Evolutionary conservation across 176 grass and related monocot species (phyloP), one percentile per base, ranked within the genome.

Genomic region (Phoenix dactylifera): DNA sequence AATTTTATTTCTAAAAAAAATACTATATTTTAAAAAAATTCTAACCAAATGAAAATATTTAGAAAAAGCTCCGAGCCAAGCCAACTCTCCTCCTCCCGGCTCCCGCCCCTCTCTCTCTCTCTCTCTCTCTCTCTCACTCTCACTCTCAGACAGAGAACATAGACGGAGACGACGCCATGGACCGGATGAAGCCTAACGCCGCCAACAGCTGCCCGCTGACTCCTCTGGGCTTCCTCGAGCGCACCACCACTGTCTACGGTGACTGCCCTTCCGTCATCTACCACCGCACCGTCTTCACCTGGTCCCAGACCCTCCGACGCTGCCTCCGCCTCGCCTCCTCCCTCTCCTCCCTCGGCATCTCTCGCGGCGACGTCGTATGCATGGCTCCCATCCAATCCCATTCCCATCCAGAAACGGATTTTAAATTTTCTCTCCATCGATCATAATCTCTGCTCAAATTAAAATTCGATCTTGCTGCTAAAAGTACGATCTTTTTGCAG

Each of bases 241-340:
- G 85, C 16, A 73, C 89, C 0, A 85, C 82, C 53, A 55, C 35
- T 44, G 79, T 89, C 20, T 89, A 59, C 66, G 82, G 70, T 20
- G 77, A 95, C 72, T 67, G 76, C 75, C 64, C 67, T 24, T 95
- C 89, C 26, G 64, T 95, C 50, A 79, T 95, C 24, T 95, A 95
- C 82, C 55, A 83, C 19, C 57, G 9, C 48, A 81, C 82, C 39
- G 79, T 80, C 29, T 83, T 77, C 75, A 95, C 89, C 16, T 95
- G 85, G 85, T 76, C 82, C 1, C 54, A 95, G 58, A 95, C 85
- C 15, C 18, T 55, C 59, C 63, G 62, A 1, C 78, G 89, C 29
- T 89, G 89, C 82, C 89, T 86, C 58, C 79, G 82, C 70, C 89
- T 95, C 39, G 85, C 89, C 66, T 95, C 89, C 68, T 82, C 89